Evolutionary conservation across 805 yeast genomes (phyloP), one percentile per base, ranked within the genome.

Genomic region (Lachancea dasiensis): DNA sequence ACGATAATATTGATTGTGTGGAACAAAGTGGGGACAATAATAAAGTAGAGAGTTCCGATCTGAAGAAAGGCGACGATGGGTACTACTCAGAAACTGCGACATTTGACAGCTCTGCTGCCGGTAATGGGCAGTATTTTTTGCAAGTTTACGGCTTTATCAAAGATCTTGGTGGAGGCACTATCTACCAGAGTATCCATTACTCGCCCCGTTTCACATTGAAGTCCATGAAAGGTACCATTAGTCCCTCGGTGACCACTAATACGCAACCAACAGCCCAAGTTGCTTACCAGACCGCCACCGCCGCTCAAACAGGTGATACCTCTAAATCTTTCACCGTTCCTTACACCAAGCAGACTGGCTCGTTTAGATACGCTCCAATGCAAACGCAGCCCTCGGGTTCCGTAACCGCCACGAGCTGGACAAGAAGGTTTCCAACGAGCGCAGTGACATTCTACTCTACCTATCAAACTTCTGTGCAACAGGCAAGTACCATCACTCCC

Each of bases 281-380:
- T 1, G 40, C 53, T 31, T 44, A 67, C 28, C 51, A 66, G 5
- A 55, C 47, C 22, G 52, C 58, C 3, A 34, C 37, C 11, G 13
- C 66, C 6, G 67, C 73, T 6, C 60, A 56, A 5, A 22, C 31
- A 6, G 67, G 67, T 19, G 69, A 66, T 47, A 59, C 65, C 22
- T 60, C 75, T 1, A 61, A 57, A 9, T 79, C 86, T 2, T 81
- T 81, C 58, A 56, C 79, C 3, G 64, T 87, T 5, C 72, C 94
- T 2, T 90, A 89, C 63, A 73, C 85, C 3, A 46, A 50, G 50
- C 97, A 90, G 64, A 81, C 92, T 0, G 95, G 95, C 21, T 60
- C 49, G 15, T 75, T 84, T 7, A 73, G 89, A 50, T 85, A 64
- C 60, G 97, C 97, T 1, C 96, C 97, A 37, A 86, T 87, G 95